Percentiles rank a stretch among this genome's conserved stretches.
Conservation (phyloP, 139 green algal genomes). For the Closterium sp. region DNA sequence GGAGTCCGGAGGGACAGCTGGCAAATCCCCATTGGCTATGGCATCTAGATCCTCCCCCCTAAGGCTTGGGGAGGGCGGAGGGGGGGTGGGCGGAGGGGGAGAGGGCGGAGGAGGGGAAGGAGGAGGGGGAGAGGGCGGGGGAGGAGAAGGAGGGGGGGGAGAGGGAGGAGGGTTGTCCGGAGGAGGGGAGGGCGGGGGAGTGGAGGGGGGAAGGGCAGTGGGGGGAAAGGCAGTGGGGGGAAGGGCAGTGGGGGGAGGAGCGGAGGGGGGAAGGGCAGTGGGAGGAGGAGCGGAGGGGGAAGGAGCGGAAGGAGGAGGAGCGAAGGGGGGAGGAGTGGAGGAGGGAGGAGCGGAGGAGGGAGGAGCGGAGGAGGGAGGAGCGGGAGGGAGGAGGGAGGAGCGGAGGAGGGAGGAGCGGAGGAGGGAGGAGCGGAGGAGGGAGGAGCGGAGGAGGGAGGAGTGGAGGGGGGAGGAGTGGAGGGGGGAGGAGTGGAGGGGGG, state of each 20-base stretch:
- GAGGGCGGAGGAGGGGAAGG: neutral
- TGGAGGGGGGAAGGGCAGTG: neutral
- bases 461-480: neutral
- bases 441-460: neutral
- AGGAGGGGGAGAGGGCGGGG: neutral
- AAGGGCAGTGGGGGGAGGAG: too few relatives aligned
- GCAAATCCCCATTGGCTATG: neutral
- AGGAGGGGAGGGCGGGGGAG: neutral
- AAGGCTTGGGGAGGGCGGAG: neutral
- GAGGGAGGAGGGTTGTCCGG: too few relatives aligned
- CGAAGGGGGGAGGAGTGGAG: too few relatives aligned
- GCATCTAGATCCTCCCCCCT: neutral
- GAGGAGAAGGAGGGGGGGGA: neutral
- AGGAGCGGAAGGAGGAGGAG: too few relatives aligned
- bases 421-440: too few relatives aligned
- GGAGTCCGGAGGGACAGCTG: neutral
- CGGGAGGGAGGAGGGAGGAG: neutral
- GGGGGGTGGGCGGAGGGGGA: neutral
- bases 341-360: too few relatives aligned
- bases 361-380: neutral
- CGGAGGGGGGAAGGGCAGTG: too few relatives aligned
- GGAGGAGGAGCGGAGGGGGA: neutral
- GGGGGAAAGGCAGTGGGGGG: too few relatives aligned
- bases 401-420: too few relatives aligned
- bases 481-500: neutral